Base-by-base conservation (phyloP, 1,284 basidiomycete species). In the Cryptococcus sp. region DNA sequence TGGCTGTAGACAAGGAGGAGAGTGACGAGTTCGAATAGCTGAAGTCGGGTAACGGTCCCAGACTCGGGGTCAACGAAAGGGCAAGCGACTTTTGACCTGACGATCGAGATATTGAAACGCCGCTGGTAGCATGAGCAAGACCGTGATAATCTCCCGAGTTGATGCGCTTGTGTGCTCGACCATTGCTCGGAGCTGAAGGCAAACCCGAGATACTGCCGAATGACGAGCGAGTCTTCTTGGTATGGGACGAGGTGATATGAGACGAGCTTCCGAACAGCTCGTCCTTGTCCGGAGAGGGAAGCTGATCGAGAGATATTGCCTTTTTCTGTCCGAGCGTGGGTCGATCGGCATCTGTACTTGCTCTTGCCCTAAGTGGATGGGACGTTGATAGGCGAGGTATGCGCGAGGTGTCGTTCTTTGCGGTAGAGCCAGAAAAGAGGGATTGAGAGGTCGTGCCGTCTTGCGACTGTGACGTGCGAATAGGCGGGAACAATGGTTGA, bases 51-150 rank as follows among this genome's bases (percentile, higher is more conserved):
- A 72, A 51, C 7, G 61, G 63, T 4, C 63, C 61, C 35, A 69
- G 55, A 17, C 58, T 46, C 1, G 62, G 61, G 19, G 71, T 54
- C 46, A 72, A 68, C 0, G 73, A 70, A 11, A 77, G 68, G 6
- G 78, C 69, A 10, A 80, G 63, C 5, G 77, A 77, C 55, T 78
- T 78, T 17, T 74, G 74, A 11, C 78, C 78, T n/a, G 66, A 64
- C 1, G 78, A 80, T 17, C 78, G 60, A 0, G 76, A 77, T 43
- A 79, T 75, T 7, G 66, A 68, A 35, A 47, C 54, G 42, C 51
- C 56, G 35, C 47, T 57, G 16, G 58, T 52, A 11, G 45, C 50
- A 25, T 49, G 42, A 39, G 54, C 19, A 16, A 64, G 30, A 23
- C 30, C 50, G 23, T 49, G 47, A 16, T 67, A 46, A 25, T 73